A percentile compares a stretch with the other conserved stretches of the same genome.
Evolutionary conservation across 2,329 filamentous ascomycete species (phyloP).

Genomic region (Nemania sp.): DNA sequence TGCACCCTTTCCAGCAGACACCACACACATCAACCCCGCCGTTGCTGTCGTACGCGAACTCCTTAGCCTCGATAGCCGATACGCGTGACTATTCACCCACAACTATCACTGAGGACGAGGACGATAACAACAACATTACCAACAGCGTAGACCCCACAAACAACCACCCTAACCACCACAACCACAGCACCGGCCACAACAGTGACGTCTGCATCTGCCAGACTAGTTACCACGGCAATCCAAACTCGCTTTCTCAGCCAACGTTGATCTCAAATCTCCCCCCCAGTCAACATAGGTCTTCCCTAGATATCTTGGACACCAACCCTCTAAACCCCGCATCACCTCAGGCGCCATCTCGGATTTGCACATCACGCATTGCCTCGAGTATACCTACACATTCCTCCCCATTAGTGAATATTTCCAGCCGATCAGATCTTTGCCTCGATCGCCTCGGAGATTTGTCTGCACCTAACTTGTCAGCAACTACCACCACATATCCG

Average conservation of each 20-base stretch:
- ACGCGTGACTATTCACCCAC: constrained; percentile 59
- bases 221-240: constrained; percentile 15
- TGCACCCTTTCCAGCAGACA: constrained; percentile 68
- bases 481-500: constrained; percentile 36
- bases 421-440: constrained; percentile 56
- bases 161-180: constrained; percentile 13
- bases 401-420: constrained; percentile 48
- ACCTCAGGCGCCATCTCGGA: constrained; percentile 39
- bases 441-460: constrained; percentile 46
- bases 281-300: constrained; percentile 46
- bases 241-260: constrained; percentile 39
- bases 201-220: too few relatives aligned
- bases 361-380: constrained; percentile 46
- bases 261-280: constrained; percentile 42
- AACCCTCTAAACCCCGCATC: constrained; percentile 27
- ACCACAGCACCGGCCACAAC: constrained; percentile 3
- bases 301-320: constrained; percentile 44
- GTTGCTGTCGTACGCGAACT: constrained; percentile 62
- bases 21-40: constrained; percentile 65
- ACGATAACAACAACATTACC: constrained; percentile 40
- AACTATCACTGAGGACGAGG: constrained; percentile 59
- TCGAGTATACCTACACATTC: constrained; percentile 39
- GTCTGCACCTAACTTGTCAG: constrained; percentile 36
- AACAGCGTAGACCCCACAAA: background rate
- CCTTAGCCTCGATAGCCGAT: constrained; percentile 54